Evolutionary conservation across 306 rosid species (phyloP), one percentile per base, ranked within the genome.

Genomic region (Spatholobus suberectus): DNA sequence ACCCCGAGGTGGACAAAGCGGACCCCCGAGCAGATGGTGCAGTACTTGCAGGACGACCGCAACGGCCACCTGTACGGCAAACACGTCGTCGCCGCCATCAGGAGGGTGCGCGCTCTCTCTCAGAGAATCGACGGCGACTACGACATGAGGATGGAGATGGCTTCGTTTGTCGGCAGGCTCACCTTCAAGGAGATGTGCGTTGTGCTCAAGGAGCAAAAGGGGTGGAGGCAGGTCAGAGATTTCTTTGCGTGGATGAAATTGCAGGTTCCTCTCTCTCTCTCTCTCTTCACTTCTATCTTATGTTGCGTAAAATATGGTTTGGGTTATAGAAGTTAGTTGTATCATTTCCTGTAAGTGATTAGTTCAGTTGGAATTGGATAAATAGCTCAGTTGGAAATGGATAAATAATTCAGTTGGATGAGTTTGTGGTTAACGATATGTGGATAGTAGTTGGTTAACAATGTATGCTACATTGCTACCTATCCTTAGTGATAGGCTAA

Each of bases 171-270:
- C 15, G 94, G 94, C 0, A 93, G 92, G 67, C 87, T 95, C 15
- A 89, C 85, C 83, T 95, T 89, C 40, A 84, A 91, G 73, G 99
- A 95, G 86, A 95, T 95, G 99, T 95, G 99, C 32, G 85, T 85
- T 2, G 93, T 95, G 20, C 91, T 95, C 23, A 95, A 95, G 88
- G 99, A 93, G 77, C 99, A 93, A 81, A 95, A 87, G 44, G 94
- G 97, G 18, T 95, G 99, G 99, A 89, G 92, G 85, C 99, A 95
- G 74, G 99, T 81, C 11, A 82, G 92, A 20, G 98, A 95, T 85
- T 90, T 95, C 52, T 93, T 95, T 83, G 78, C 82, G 63, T 95
- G 99, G 99, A 95, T 95, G 99, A 95, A 93, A 86, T 87, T 95
- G 81, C 99, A 95, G 98, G 99, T 93, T 52, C 29, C 70, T 32